Base-by-base conservation (phyloP, 306 rosid species). In the Quercus ilex region DNA sequence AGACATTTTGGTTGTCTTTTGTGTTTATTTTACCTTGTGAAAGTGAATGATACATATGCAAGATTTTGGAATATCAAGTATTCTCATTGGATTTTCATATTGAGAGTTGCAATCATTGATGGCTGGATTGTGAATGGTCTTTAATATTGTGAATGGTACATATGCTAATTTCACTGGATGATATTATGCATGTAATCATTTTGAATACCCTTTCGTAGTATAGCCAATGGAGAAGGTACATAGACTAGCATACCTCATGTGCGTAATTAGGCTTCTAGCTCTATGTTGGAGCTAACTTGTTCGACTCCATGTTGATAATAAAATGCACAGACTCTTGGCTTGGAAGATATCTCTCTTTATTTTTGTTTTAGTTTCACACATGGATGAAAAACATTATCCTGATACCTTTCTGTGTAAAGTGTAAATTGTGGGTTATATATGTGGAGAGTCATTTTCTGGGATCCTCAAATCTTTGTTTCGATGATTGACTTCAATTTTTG, bases 271-370 rank as follows among this genome's bases (percentile, higher is more conserved):
- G 63, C 26, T 8, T 57, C 64, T 5, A 58, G 64, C 30, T 21
- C 30, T 1, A 26, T 25, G 18, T 12, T 63, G 69, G 4, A 63
- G 30, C 38, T 2, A 63, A 25, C 15, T 63, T 25, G 69, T 26
- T 63, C n/a, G 5, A 26, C 38, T 25, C 13, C 30, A 4, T 5
- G 35, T 90, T 31, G 5, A 10, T 62, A 62, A 25, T 14, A 62
- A 12, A 60, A 57, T 59, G 65, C 6, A n/a, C n/a, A 57, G 28
- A 20, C 63, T 57, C 28, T 12, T 59, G 30, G 43, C 43, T 6
- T 59, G 93, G 85, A 98, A 91, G 87, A 95, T 95, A 46, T 98
- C 93, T 77, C 93, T 98, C 83, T 91, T 95, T 83, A 95, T 95
- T 76, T 98, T 98, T 31, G 89, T 95, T 98, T 89, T 95, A 83